Percentiles rank a stretch among this genome's conserved stretches.
Conservation (phyloP, 345 rosid genomes). For the Psidium guajava region DNA sequence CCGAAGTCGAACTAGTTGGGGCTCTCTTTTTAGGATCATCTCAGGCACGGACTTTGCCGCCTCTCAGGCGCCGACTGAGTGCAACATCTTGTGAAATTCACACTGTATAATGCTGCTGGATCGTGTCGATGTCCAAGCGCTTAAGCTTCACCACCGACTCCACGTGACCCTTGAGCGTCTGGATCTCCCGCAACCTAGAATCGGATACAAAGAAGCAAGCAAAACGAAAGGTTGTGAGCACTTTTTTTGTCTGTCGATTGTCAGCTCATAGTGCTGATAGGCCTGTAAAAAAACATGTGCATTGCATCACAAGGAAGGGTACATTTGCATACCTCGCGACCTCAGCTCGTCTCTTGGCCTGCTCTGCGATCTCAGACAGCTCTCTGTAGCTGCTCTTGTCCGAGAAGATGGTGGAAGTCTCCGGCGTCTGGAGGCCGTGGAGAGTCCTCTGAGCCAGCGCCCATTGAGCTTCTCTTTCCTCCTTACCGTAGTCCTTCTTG, state of each 20-base stretch:
- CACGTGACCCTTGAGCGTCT: slow-evolving; percentile 22
- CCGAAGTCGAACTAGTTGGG: not conserved
- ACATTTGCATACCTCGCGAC: slow-evolving; percentile 16
- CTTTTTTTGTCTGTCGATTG: not conserved
- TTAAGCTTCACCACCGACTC: slow-evolving; percentile 29
- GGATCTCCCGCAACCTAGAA: slow-evolving; percentile 21
- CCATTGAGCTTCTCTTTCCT: slow-evolving; percentile 37
- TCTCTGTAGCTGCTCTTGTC: slow-evolving; percentile 23
- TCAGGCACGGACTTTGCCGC: not conserved
- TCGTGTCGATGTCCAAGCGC: slow-evolving; percentile 22
- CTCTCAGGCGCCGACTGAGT: not conserved
- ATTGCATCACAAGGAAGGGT: not conserved
- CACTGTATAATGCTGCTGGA: slow-evolving; percentile 24
- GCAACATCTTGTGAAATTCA: not conserved
- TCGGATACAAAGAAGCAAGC: not conserved
- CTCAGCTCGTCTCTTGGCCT: slow-evolving; percentile 27
- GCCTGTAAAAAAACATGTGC: not conserved
- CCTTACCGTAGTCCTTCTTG: slow-evolving; percentile 30
- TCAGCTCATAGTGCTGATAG: not conserved
- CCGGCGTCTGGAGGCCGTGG: slow-evolving; percentile 27
- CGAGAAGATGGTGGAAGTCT: slow-evolving; percentile 6
- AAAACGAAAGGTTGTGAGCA: not conserved
- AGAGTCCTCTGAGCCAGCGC: slow-evolving; percentile 28
- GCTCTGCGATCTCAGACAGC: slow-evolving; percentile 29
- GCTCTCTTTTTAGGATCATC: not conserved